Evolutionary conservation across 2,329 filamentous ascomycete species (phyloP), one percentile per base, ranked within the genome.

Genomic region (Colletotrichum sp.): DNA sequence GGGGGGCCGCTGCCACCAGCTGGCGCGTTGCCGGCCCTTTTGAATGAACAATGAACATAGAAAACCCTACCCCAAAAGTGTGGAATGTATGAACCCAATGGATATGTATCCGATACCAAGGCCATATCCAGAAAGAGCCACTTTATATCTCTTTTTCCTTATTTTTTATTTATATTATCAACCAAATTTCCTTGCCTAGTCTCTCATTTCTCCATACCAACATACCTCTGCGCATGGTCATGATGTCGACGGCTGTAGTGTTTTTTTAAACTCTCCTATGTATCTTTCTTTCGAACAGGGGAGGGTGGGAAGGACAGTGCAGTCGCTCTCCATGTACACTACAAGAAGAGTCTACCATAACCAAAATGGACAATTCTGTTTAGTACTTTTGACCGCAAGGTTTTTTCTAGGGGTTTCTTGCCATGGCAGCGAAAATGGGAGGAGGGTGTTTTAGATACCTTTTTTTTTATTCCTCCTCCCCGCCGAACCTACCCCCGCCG

Each of bases 121-220:
- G 63, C 44, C n/a, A 52, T 52, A 52, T 68, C 57, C 73, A 57
- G 57, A 69, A 69, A 73, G 73, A 73, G 63, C 69, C 63, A 30
- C 70, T 73, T 75, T 75, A 75, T 75, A 76, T 73, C 69, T 73
- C 44, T 60, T 60, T 75, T 76, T 64, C 75, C 68, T 76, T 77
- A 68, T 65, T 68, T 76, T 74, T 77, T 72, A 72, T 75, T 75
- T 65, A 76, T 72, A 71, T 69, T 71, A 52, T 52, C 44, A 52
- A 52, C n/a, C 26, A 28, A 39, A 21, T 69, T 68, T 64, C 73
- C 75, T 76, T 71, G 68, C 60, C 69, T 60, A 62, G 69, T 71
- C 34, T 34, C 32, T 64, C 63, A 73, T 72, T 64, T 26, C 66
- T 60, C 57, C 30, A 59, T 62, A 26, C 32, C 32, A 59, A 65